These are phyloP conservation scores for Pestalotiopsis sp. DNA, from an alignment of 2,329 filamentous ascomycete species.

Conservation along the genomic window DNA sequence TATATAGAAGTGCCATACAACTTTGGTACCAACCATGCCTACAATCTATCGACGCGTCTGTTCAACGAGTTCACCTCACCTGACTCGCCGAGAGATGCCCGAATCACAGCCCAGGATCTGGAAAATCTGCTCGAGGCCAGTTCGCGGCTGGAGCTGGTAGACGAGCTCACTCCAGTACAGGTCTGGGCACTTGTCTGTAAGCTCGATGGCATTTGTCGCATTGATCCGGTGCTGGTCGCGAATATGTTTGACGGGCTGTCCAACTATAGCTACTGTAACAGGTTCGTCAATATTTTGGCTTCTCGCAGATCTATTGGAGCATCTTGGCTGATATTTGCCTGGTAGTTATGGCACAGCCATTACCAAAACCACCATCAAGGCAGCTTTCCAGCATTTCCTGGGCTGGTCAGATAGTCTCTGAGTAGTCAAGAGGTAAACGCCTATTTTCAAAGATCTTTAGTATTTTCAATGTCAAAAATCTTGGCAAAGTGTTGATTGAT, in stretches of 20 bases:
- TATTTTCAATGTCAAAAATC: too few relatives aligned
- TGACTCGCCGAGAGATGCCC: not conserved
- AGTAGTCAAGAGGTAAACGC: not conserved
- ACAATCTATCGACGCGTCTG: not conserved
- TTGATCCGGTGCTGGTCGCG: not conserved
- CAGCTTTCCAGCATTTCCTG: not conserved
- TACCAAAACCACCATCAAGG: not conserved
- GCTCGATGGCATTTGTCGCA: not conserved
- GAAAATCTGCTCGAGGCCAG: not conserved
- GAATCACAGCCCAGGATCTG: not conserved
- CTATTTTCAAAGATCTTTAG: too few relatives aligned
- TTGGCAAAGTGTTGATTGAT: too few relatives aligned
- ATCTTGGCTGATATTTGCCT: not conserved
- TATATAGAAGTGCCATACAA: not conserved
- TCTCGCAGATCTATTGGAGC: not conserved
- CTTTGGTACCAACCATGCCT: constrained; percentile 3
- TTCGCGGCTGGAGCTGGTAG: not conserved
- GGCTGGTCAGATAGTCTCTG: not conserved
- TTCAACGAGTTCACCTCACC: not conserved
- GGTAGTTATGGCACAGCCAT: not conserved
- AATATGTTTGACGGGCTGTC: not conserved
- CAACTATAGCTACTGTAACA: constrained; percentile 4
- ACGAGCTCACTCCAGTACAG: constrained; percentile 5
- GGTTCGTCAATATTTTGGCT: not conserved
- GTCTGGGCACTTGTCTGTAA: constrained; percentile 5